A percentile compares a stretch with the other conserved stretches of the same genome.
Conservation (phyloP, 768 basidiomycete species). For the Boletus vinaceobasis region DNA sequence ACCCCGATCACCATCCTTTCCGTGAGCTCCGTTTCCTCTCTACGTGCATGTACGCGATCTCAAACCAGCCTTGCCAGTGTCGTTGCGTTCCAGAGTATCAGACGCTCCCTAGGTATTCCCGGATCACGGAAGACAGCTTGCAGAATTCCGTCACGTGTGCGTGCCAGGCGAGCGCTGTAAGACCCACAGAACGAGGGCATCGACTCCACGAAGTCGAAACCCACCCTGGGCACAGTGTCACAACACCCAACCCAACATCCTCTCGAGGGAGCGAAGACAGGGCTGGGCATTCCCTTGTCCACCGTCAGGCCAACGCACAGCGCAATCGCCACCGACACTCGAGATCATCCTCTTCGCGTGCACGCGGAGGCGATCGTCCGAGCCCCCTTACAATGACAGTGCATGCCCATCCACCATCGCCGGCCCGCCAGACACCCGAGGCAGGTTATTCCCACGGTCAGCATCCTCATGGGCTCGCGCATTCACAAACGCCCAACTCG, state of each 20-base stretch:
- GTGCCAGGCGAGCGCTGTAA: constrained; percentile 29
- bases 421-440: neutral
- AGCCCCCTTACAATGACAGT: neutral
- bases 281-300: neutral
- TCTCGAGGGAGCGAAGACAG: constrained; percentile 24
- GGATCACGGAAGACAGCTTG: constrained; percentile 24
- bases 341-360: neutral
- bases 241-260: constrained; percentile 28
- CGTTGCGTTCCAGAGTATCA: constrained; percentile 80
- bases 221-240: constrained; percentile 22
- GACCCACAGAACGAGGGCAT: neutral
- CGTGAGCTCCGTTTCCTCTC: constrained; percentile 43
- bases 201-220: constrained; percentile 8
- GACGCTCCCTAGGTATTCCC: constrained; percentile 72
- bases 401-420: neutral
- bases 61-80: constrained; percentile 46
- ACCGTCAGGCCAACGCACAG: neutral
- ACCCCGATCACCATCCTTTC: constrained; percentile 86
- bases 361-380: neutral
- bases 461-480: neutral
- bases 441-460: neutral
- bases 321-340: neutral
- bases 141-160: constrained; percentile 36
- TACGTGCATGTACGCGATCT: neutral
- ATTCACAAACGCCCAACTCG: neutral